Conservation (phyloP, 2,329 filamentous ascomycete species). For the Thelonectria rubi region DNA sequence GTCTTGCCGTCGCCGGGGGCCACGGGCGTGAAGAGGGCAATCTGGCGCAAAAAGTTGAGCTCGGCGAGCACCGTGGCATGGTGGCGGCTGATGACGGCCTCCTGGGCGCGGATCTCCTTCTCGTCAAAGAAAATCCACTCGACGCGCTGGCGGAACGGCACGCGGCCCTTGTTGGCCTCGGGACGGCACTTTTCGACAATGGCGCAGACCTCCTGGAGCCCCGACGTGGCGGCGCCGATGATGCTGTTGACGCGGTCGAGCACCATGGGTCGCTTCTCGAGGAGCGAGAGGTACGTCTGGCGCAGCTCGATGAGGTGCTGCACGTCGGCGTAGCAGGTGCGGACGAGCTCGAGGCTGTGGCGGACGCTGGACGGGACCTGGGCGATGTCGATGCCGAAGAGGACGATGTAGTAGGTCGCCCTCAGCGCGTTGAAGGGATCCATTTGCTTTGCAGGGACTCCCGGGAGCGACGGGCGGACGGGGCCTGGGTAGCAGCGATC, state of each 20-base stretch:
- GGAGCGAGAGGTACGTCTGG: constrained; percentile 39
- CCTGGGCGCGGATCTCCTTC: constrained; percentile 39
- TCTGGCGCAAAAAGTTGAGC: constrained; percentile 41
- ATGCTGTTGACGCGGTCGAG: constrained; percentile 43
- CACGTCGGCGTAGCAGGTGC: constrained; percentile 45
- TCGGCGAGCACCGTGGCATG: constrained; percentile 44
- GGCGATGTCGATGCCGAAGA: constrained; percentile 35
- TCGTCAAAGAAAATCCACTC: constrained; percentile 41
- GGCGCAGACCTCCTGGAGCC: constrained; percentile 41
- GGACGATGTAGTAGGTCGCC: constrained; percentile 28
- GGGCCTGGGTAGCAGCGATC: not conserved
- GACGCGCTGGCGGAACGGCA: constrained; percentile 32
- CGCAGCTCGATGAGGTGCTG: constrained; percentile 47
- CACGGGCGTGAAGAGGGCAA: constrained; percentile 28
- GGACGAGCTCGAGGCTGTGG: constrained; percentile 44
- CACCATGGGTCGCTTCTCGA: constrained; percentile 36
- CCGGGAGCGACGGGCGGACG: too few relatives aligned
- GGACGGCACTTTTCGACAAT: constrained; percentile 45
- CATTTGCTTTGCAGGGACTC: not conserved
- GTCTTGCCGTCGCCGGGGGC: not conserved
- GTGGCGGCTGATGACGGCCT: constrained; percentile 41
- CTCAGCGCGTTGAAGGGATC: constrained; percentile 4
- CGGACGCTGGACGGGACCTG: constrained; percentile 43
- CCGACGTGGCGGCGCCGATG: constrained; percentile 41
- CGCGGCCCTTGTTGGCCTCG: constrained; percentile 30